Evolutionary conservation across 2,329 filamentous ascomycete genomes (phyloP).

Genomic region (Ophiostoma sp.): DNA sequence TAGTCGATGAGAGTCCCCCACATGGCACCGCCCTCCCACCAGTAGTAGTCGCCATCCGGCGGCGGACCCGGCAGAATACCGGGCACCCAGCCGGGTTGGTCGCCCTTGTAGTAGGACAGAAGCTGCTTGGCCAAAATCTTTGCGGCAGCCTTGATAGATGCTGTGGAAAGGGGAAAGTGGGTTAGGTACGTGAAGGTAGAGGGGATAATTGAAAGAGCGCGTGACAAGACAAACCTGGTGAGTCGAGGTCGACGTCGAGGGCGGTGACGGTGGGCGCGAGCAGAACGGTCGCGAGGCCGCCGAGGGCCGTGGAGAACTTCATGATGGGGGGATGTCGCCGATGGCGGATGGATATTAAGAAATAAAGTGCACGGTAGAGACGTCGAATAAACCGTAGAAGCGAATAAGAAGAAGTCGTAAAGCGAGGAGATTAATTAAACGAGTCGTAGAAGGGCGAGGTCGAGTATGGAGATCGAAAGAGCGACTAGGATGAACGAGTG

Average conservation of each 20-base stretch:
- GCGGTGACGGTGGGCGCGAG: background rate
- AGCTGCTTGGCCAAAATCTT: slow-evolving; percentile 51
- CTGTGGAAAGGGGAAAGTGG: slow-evolving; percentile 34
- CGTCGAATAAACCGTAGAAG: background rate
- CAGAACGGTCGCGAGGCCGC: slow-evolving; percentile 5
- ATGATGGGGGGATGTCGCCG: background rate
- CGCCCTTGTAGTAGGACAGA: slow-evolving; percentile 52
- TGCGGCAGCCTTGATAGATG: slow-evolving; percentile 48
- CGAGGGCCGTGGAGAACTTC: slow-evolving; percentile 16
- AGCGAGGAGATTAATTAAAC: background rate
- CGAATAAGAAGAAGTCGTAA: background rate
- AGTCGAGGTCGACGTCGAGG: slow-evolving; percentile 28
- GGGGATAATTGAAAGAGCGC: background rate
- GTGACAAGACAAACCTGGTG: slow-evolving; percentile 14
- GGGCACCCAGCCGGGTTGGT: slow-evolving; percentile 45
- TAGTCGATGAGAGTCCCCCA: slow-evolving; percentile 74
- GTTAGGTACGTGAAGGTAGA: too few relatives aligned
- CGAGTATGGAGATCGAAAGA: background rate
- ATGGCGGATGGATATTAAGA: background rate
- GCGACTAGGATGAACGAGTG: slow-evolving; percentile 6
- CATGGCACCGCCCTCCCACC: slow-evolving; percentile 78
- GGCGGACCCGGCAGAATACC: slow-evolving; percentile 60
- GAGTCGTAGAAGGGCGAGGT: background rate
- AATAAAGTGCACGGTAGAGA: background rate
- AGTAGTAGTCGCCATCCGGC: slow-evolving; percentile 61